A percentile compares a stretch with the other conserved stretches of the same genome.
These are phyloP conservation scores for Mariannaea elegans DNA, from an alignment of 2,329 filamentous ascomycete species.

Conservation along the genomic window DNA sequence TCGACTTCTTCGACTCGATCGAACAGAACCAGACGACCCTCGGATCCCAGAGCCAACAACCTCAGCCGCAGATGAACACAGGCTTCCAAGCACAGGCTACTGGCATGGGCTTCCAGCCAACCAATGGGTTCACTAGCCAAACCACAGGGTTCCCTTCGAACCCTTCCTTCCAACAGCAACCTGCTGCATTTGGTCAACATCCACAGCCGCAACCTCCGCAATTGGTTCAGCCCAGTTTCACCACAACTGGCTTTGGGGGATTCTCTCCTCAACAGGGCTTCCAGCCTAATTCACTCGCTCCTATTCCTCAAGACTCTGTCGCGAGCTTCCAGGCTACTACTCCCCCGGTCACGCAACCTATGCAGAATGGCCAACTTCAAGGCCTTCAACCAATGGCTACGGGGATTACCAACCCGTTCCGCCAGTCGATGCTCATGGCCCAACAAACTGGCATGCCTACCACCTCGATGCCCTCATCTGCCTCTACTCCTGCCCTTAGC, in stretches of 20 bases:
- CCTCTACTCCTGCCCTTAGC: conserved; percentile 50
- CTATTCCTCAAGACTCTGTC: conserved; percentile 66
- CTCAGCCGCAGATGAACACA: conserved; percentile 46
- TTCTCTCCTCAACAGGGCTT: conserved; percentile 74
- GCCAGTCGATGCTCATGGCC: conserved; percentile 82
- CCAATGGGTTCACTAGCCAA: conserved; percentile 44
- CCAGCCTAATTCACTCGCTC: conserved; percentile 59
- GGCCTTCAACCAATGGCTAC: conserved; percentile 39
- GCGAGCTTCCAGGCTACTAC: conserved; percentile 46
- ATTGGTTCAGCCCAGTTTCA: conserved; percentile 58
- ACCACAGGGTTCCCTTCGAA: conserved; percentile 42
- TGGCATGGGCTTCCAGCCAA: conserved; percentile 37
- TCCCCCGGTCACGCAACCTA: conserved; percentile 31
- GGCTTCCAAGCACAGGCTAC: conserved; percentile 44
- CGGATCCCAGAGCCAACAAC: conserved; percentile 52
- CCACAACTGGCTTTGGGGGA: conserved; percentile 85
- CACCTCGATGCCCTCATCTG: conserved; percentile 50
- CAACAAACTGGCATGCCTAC: conserved; percentile 59
- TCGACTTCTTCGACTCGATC: conserved; percentile 95
- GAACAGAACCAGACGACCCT: conserved; percentile 85
- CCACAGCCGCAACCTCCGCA: conserved; percentile 48
- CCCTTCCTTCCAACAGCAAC: conserved; percentile 46
- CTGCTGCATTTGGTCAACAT: conserved; percentile 45
- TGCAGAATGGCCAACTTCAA: conserved; percentile 33
- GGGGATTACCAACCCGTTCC: conserved; percentile 86